Conservation (phyloP, 1,139 yeast genomes). For the Magnusiomyces sp. region DNA sequence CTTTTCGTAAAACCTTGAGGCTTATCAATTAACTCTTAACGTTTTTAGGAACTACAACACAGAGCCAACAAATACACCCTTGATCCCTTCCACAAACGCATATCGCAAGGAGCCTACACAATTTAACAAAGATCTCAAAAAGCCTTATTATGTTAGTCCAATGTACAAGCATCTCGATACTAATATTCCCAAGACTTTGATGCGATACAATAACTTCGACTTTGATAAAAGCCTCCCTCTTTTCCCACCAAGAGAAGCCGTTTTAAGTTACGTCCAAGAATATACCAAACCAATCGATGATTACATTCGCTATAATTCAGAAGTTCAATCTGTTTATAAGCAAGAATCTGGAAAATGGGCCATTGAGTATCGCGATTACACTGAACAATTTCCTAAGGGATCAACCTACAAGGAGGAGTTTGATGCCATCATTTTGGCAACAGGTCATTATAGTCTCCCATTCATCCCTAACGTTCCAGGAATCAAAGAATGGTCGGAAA, state of each 20-base stretch:
- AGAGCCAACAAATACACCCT: constrained; percentile 18
- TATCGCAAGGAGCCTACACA: constrained; percentile 19
- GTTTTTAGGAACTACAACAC: constrained; percentile 36
- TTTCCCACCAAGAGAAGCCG: constrained; percentile 45
- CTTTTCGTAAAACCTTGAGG: too few species aligned
- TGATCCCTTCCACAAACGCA: constrained; percentile 20
- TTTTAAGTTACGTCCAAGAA: constrained; percentile 39
- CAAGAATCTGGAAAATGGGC: constrained; percentile 34
- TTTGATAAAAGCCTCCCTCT: constrained; percentile 39
- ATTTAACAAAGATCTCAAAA: constrained; percentile 10
- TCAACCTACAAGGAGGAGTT: constrained; percentile 26
- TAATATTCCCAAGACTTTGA: constrained; percentile 49
- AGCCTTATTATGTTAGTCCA: constrained; percentile 34
- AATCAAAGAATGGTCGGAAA: constrained; percentile 40
- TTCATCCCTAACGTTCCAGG: constrained; percentile 49
- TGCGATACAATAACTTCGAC: constrained; percentile 47
- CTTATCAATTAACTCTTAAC: constrained; percentile 10
- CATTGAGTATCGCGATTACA: constrained; percentile 27
- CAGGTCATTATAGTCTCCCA: constrained; percentile 53
- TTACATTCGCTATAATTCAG: constrained; percentile 33
- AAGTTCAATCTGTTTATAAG: constrained; percentile 32
- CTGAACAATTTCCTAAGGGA: constrained; percentile 15
- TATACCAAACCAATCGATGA: constrained; percentile 38
- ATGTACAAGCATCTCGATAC: constrained; percentile 49
- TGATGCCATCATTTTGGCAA: constrained; percentile 51